Evolutionary conservation across 2,329 filamentous ascomycete genomes (phyloP).

Genomic region (Ophiostoma tasmaniense): DNA sequence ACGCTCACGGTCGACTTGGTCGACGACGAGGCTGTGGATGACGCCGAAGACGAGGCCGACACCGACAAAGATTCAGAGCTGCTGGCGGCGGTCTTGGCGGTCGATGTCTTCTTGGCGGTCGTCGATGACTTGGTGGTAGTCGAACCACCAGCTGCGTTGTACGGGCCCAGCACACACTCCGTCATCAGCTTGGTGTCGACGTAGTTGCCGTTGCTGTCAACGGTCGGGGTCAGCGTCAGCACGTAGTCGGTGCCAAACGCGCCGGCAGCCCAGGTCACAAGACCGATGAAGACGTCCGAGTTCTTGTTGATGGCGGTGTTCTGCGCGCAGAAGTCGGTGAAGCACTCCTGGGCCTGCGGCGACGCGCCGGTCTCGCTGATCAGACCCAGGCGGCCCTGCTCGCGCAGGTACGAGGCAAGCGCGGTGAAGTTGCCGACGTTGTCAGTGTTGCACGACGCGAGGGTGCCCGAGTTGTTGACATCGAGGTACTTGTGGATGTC

Average conservation of each 20-base stretch:
- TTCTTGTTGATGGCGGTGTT: constrained; percentile 29
- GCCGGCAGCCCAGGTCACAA: constrained; percentile 26
- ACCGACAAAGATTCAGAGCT: neutral
- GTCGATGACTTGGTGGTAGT: neutral
- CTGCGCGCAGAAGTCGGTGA: constrained; percentile 27
- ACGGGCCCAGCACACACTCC: constrained; percentile 20
- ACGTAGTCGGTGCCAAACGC: constrained; percentile 24
- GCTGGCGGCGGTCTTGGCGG: neutral
- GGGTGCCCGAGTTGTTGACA: constrained; percentile 46
- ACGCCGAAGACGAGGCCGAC: neutral
- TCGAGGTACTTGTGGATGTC: constrained; percentile 57
- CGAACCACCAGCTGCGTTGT: neutral
- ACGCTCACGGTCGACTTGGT: neutral
- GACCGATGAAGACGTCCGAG: constrained; percentile 26
- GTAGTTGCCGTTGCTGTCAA: constrained; percentile 12
- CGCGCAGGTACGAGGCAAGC: constrained; percentile 30
- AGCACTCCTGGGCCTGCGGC: constrained; percentile 27
- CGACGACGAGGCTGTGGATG: neutral
- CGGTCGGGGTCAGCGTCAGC: constrained; percentile 25
- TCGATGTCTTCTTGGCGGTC: constrained; percentile 7
- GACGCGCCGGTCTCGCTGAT: constrained; percentile 33
- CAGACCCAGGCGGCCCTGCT: constrained; percentile 28
- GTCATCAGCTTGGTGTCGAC: constrained; percentile 19
- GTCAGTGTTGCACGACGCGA: constrained; percentile 44
- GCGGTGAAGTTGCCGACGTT: constrained; percentile 29